phyloP scores from a whole-genome alignment of 495 filamentous ascomycete genomes.

The Venustampulla echinocandica region DNA sequence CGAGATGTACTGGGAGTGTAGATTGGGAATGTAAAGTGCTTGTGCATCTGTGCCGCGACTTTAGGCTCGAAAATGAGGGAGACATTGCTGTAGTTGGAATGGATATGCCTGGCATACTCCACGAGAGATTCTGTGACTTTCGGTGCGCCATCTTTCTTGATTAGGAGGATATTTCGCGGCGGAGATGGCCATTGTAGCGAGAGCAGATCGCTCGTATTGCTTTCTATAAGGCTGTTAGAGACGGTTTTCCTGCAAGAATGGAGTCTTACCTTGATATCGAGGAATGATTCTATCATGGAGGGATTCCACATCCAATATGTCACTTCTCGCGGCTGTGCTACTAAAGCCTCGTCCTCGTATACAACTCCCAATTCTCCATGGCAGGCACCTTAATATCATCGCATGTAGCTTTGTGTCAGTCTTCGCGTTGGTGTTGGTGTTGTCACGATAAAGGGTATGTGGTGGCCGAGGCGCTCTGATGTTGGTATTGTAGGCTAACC shows the following conservation, averaged over 20 bases:
- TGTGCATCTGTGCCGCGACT: slow-evolving; percentile 64
- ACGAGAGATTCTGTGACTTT: slow-evolving; percentile 62
- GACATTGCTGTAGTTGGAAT: slow-evolving; percentile 67
- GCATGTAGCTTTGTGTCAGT: no score
- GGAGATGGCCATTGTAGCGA: slow-evolving; percentile 83
- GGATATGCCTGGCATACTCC: slow-evolving; percentile 74
- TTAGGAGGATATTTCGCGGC: slow-evolving; percentile 80
- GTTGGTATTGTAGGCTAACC: no score
- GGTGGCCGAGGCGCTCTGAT: no score
- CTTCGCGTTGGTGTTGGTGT: no score
- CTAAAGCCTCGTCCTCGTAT: slow-evolving; percentile 11
- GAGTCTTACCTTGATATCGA: slow-evolving; percentile 17
- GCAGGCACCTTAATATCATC: slow-evolving; percentile 12
- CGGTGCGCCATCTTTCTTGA: slow-evolving; percentile 73
- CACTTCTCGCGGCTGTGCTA: slow-evolving; percentile 9
- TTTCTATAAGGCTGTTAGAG: slow-evolving; percentile 16
- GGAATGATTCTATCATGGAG: slow-evolving; percentile 22
- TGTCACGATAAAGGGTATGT: no score
- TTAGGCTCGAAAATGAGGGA: slow-evolving; percentile 75
- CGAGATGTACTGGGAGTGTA: slow-evolving; percentile 46
- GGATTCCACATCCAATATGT: slow-evolving; percentile 19
- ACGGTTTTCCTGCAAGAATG: neutral
- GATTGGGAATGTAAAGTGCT: slow-evolving; percentile 66
- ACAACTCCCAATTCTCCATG: neutral
- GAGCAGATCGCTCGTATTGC: slow-evolving; percentile 43